Evolutionary conservation across 2,329 filamentous ascomycete species (phyloP), one percentile per base, ranked within the genome.

Genomic region (Esteya vermicola): DNA sequence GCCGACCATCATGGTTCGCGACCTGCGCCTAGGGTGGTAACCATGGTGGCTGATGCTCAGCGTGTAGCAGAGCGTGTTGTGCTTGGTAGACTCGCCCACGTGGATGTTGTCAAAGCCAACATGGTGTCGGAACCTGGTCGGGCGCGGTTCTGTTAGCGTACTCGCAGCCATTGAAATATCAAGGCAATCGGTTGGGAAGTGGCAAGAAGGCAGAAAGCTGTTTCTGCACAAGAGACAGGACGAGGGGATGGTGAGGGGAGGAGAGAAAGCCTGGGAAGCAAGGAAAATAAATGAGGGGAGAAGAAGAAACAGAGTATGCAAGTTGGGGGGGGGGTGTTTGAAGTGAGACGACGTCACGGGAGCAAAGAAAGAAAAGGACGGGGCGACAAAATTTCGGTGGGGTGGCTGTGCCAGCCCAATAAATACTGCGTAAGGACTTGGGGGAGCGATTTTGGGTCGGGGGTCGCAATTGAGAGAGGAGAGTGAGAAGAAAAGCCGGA

Each of bases 1-100:
- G 18, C 88, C 88, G 47, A 88, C 89, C 55, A 95, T 77, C 52
- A 94, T 93, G 9, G 85, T 93, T 39, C 88, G 77, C 40, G 84
- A 91, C 44, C 84, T 73, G 45, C 85, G 78, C 32, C 78, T 79
- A 47, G 79, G 78, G 50, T 84, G 78, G 59, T 91, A 94, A 48
- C 88, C 85, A 49, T 81, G 81, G 58, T 95, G 88, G 53, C 85
- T 84, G 49, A 82, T 75, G 52, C 86, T 86, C 43, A 94, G 66
- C 1, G 85, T 93, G 49, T 94, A 73, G 6, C 85, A 85, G 18
- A 68, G 64, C 3, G 68, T 68, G 51, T 75, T 75, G 52, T 67
- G 67, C 50, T 73, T 71, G 12, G 71, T 75, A 7, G 68, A 61
- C 50, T 76, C 72, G 51, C 71, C 71, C 32, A 66, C 60, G 30